Evolutionary conservation across 257 asterid species (phyloP), one percentile per base, ranked within the genome.

Genomic region (Solanum ossicruentum): DNA sequence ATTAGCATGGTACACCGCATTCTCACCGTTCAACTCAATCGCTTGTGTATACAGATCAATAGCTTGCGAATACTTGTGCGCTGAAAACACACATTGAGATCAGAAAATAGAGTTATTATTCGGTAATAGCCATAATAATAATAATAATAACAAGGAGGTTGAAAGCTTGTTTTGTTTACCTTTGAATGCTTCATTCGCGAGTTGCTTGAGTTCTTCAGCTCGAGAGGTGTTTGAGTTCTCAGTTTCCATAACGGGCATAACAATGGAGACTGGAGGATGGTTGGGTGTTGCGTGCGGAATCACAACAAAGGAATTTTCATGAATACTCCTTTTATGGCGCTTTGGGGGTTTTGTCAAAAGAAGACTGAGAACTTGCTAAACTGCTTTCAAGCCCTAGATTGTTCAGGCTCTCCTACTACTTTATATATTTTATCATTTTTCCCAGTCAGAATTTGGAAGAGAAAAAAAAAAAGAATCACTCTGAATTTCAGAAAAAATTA

Each of bases 1-100:
- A 87, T 97, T 97, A 82, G 99, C 98, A 97, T 96, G 94, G 89
- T 97, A 97, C 54, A 97, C 99, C 69, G 99, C 98, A 92, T 90
- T 94, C 67, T 88, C 93, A 67, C 84, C 32, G 77, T 88, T 91
- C 91, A 88, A 57, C 84, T 92, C 98, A 45, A 97, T 97, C 80
- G 99, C 99, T 92, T 92, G 98, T 49, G 97, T 88, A 63, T 97
- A 97, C 81, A 97, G 90, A 92, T 95, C 99, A 91, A 97, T 92
- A 66, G 99, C 97, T 87, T 91, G 99, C 4, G 97, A 93, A 89
- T 88, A 97, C 86, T 94, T 97, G 85, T 91, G 96, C 66, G 91
- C 99, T 97, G 92, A 78, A 80, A 36, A 84, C 21, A 16, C 72
- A 54, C 16, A 84, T 41, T 49, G n/a, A 73, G 12, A 78, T 75